Evolutionary conservation across 2,329 filamentous ascomycete genomes (phyloP), one percentile per base, ranked within the genome.

Genomic region (Colletotrichum aenigma): DNA sequence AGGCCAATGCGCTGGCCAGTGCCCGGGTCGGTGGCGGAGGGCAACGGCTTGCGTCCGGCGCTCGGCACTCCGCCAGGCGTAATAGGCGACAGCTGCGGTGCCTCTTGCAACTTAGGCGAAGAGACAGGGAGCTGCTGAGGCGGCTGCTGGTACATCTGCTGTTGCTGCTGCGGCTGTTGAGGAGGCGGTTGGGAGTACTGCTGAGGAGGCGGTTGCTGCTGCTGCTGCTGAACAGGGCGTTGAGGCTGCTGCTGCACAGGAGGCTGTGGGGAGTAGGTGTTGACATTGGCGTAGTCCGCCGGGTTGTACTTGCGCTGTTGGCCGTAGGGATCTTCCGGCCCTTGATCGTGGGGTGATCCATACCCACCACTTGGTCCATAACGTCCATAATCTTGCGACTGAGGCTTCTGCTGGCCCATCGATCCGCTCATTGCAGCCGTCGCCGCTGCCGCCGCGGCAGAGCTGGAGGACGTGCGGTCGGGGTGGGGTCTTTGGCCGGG

Each of bases 1-100:
- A 99, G 89, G 21, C 97, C 97, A 82, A 99, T 98, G 69, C 96
- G 92, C 81, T 94, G 91, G 36, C 94, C 94, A 73, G 93, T 95
- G 55, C 95, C 94, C 4, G 91, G 88, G 75, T 93, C 89, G 77
- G 92, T 95, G 26, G 94, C 94, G 62, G 92, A 88, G n/a, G 94
- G 94, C 38, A 94, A 87, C 30, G 92, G 88, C 85, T 93, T 94
- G 68, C 81, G 88, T 79, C 76, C 76, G 10, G 73, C 75, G 61
- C 71, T 78, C 28, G 68, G 66, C 24, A 74, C 60, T 6, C 67
- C 71, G 7, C 75, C 72, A 21, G 75, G 26, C 7, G 80, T 75
- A 18, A 83, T 79, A 38, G 86, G 79, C 52, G 85, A 82, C 15
- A 75, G 72, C 34, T 77, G 70, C 38, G 73, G 78, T 21, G 73